Evolutionary conservation across 2,329 filamentous ascomycete genomes (phyloP), one percentile per base, ranked within the genome.

Genomic region (Epichloe elymi): DNA sequence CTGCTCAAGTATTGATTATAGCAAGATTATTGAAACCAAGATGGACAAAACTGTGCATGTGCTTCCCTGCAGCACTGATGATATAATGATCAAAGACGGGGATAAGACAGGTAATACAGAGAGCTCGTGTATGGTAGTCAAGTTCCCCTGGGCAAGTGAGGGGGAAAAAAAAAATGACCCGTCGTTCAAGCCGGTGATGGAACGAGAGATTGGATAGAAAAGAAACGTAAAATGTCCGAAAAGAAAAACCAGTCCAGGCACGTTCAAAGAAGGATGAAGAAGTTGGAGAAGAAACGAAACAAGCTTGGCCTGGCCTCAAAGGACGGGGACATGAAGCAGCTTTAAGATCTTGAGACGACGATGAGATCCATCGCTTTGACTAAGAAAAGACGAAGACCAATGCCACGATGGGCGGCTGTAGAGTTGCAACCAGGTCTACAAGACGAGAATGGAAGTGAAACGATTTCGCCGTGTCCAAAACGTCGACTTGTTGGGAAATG

Each of bases 401-500:
- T 48, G 44, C 35, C 44, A 15, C 33, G 6, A 44, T 44, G 14
- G 45, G 40, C 48, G 35, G 51, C 48, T 50, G 26, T 41, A 56
- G 52, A 52, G 52, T 52, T 41, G 49, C 50, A 52, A 49, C 52
- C 49, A 50, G 53, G 54, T 17, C 33, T 39, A 41, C 26, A 23
- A 56, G 57, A 58, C 43, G 55, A 48, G 52, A 52, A 43, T 45
- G 47, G 61, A 64, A 63, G 64, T 78, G 75, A 79, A 79, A 79
- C 75, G 61, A 57, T 59, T 62, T 63, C 64, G 55, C 65, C 70
- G 75, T 78, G 65, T 78, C 73, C 70, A 65, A 73, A 72, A 58
- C 59, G 62, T 60, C 64, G 63, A 65, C 67, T 66, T 59, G 63
- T 59, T 57, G 55, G 60, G 55, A 56, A 63, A 70, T 58, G 64